Conservation (phyloP, 108 stramenopile species). For the Thalassiosira profunda region DNA sequence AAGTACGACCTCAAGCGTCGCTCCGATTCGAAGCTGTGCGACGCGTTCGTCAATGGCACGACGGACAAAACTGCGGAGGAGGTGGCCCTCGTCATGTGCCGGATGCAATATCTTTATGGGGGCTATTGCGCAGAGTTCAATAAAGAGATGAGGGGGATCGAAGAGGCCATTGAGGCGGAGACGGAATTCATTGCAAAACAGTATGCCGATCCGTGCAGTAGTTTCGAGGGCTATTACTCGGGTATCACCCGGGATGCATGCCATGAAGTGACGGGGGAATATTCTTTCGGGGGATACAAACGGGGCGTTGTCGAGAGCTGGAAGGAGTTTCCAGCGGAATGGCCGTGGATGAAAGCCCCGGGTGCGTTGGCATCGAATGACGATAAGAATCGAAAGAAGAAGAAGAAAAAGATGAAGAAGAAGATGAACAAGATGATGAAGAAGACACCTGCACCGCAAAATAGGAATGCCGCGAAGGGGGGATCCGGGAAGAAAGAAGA, state of each 20-base stretch:
- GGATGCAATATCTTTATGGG: neutral
- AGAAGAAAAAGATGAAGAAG: too few relatives aligned
- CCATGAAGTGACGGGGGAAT: neutral
- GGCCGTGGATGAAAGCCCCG: slow-evolving; percentile 9
- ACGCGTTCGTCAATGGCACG: slow-evolving; percentile 1
- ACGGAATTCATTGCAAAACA: neutral
- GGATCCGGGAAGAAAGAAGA: too few relatives aligned
- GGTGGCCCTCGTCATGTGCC: neutral
- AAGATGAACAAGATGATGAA: too few relatives aligned
- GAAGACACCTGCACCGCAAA: too few relatives aligned
- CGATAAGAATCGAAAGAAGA: too few relatives aligned
- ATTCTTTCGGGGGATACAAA: neutral
- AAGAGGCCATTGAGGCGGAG: neutral
- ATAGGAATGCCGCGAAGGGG: too few relatives aligned
- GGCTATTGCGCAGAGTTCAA: neutral
- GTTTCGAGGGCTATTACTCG: neutral
- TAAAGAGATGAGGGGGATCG: neutral
- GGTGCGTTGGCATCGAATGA: too few relatives aligned
- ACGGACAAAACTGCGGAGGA: neutral
- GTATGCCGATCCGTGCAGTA: neutral
- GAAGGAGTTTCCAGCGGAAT: neutral
- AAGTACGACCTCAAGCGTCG: neutral
- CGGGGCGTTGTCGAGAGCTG: neutral
- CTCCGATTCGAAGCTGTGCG: neutral
- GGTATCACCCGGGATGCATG: neutral